Evolutionary conservation across 2,329 filamentous ascomycete species (phyloP).

Genomic region (Cylindrodendrum hubeiense): DNA sequence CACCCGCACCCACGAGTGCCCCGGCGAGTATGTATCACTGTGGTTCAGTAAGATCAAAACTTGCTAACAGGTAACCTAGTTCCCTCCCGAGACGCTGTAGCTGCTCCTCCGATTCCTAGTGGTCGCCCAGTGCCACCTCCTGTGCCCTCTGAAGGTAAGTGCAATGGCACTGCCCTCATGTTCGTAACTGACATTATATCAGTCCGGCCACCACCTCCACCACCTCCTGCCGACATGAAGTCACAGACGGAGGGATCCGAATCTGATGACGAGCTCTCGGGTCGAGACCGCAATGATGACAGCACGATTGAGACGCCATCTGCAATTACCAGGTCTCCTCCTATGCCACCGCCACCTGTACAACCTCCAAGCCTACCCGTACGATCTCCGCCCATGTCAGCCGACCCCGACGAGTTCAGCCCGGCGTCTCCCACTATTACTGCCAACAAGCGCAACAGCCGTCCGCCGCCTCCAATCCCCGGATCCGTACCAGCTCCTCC

Average conservation of each 20-base stretch:
- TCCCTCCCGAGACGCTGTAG: conserved; percentile 48
- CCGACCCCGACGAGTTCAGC: conserved; percentile 52
- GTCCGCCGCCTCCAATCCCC: conserved; percentile 72
- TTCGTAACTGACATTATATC: conserved; percentile 42
- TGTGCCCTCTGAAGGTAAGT: conserved; percentile 73
- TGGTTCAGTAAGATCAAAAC: not conserved
- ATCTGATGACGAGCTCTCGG: conserved; percentile 88
- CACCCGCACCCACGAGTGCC: conserved; percentile 48
- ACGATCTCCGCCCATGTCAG: conserved; percentile 49
- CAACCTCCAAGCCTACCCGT: conserved; percentile 41
- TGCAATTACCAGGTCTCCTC: conserved; percentile 51
- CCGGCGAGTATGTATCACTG: conserved; percentile 37
- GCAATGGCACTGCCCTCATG: not conserved
- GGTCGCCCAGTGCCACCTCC: conserved; percentile 68
- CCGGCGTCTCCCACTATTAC: conserved; percentile 57
- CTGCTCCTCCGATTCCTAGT: conserved; percentile 61
- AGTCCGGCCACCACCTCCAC: conserved; percentile 74
- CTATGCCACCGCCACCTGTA: conserved; percentile 57
- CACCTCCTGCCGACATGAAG: conserved; percentile 64
- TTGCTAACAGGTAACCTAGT: conserved; percentile 48
- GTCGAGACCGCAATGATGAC: conserved; percentile 58
- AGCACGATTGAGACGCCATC: conserved; percentile 45
- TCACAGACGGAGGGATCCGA: conserved; percentile 84
- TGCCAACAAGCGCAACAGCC: conserved; percentile 66
- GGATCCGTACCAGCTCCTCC: conserved; percentile 60